Percentiles rank a stretch among this genome's conserved stretches.
Evolutionary conservation across 345 rosid genomes (phyloP).

Genomic region (Ceriops tagal): DNA sequence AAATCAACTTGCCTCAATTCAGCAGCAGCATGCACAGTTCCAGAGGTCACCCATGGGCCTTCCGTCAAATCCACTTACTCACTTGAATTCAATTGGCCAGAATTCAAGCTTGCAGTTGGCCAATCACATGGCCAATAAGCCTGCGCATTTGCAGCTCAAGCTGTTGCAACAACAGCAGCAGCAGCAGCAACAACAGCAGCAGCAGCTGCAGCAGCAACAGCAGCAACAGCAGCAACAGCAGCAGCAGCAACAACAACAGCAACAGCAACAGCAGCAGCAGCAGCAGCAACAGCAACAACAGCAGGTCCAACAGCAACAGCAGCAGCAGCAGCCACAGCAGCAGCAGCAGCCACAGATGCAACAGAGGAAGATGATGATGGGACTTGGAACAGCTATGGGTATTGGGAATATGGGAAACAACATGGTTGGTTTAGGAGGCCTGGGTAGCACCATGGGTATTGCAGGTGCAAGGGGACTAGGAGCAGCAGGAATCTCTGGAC

Average conservation of each 20-base stretch:
- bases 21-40: constrained; percentile 68
- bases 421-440: constrained; percentile 61
- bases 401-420: constrained; percentile 62
- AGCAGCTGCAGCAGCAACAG: constrained; percentile 6
- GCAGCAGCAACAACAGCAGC: constrained; percentile 2
- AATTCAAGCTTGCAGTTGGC: constrained; percentile 68
- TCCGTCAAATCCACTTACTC: constrained; percentile 53
- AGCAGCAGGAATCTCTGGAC: constrained; percentile 57
- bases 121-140: constrained; percentile 67
- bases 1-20: constrained; percentile 51
- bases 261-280: constrained; percentile 43
- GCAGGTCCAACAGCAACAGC: constrained; percentile 27
- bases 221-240: constrained; percentile 8
- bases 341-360: constrained; percentile 48
- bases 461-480: constrained; percentile 70
- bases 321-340: constrained; percentile 21
- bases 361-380: constrained; percentile 66
- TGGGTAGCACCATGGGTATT: constrained; percentile 54
- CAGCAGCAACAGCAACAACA: constrained; percentile 25
- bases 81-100: constrained; percentile 59
- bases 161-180: constrained; percentile 33
- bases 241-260: not conserved
- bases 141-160: constrained; percentile 65
- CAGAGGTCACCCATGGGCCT: constrained; percentile 67
- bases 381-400: constrained; percentile 51